Percentiles rank a stretch among this genome's conserved stretches.
Evolutionary conservation across 208 protist species (phyloP).

Genomic region (Trypanosoma scelopori): DNA sequence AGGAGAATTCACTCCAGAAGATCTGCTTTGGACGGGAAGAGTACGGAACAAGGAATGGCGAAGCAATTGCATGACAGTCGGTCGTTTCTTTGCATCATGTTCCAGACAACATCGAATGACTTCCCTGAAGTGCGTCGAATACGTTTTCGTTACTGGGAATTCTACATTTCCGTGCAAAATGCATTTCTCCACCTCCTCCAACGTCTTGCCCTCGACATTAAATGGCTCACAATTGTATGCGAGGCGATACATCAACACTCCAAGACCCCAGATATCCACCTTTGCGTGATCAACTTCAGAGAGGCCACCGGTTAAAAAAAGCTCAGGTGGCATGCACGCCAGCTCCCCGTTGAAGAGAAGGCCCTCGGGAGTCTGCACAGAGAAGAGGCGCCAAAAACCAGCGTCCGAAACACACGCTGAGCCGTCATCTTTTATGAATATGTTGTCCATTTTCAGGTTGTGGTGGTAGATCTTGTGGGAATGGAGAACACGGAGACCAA

Average conservation of each 20-base stretch:
- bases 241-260: conserved; percentile 81
- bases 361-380: conserved; percentile 67
- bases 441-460: conserved; percentile 82
- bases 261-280: conserved; percentile 84
- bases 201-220: conserved; percentile 58
- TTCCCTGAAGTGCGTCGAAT: conserved; percentile 50
- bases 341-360: conserved; percentile 85
- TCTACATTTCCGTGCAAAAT: conserved; percentile 36
- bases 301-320: conserved; percentile 33
- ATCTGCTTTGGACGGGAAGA: neutral
- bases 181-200: conserved; percentile 43
- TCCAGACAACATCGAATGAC: conserved; percentile 61
- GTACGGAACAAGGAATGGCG: conserved; percentile 53
- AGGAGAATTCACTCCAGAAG: neutral
- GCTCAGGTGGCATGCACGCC: conserved; percentile 74
- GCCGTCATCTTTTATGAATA: conserved; percentile 52
- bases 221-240: conserved; percentile 65
- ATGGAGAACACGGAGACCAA: conserved; percentile 71
- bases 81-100: conserved; percentile 50
- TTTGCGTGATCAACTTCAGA: conserved; percentile 22
- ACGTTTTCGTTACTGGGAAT: conserved; percentile 50
- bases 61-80: conserved; percentile 53
- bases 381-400: conserved; percentile 72
- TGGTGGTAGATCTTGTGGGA: conserved; percentile 78
- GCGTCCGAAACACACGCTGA: conserved; percentile 71